Percentiles rank a stretch among this genome's conserved stretches.
Conservation (phyloP, 768 basidiomycete genomes). For the Postia placenta region DNA sequence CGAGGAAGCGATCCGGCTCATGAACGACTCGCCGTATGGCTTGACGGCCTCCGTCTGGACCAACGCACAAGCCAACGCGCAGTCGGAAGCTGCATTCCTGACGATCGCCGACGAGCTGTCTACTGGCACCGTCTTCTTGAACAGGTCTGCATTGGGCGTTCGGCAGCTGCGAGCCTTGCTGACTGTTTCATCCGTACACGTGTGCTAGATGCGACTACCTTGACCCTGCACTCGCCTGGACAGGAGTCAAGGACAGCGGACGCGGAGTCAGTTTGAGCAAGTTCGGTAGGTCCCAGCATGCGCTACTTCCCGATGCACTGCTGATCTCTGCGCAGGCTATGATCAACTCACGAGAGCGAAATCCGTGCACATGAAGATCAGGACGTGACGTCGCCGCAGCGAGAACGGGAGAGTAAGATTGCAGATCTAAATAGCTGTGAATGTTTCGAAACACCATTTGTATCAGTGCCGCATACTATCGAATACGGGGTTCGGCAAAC, state of each 20-base stretch:
- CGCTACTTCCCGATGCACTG: not conserved
- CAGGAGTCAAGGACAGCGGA: slow-evolving; percentile 90
- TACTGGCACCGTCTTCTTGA: slow-evolving; percentile 91
- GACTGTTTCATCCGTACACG: not conserved
- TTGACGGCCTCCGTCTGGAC: slow-evolving; percentile 97
- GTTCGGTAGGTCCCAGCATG: slow-evolving; percentile 53
- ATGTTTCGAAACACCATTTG: no score
- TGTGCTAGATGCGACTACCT: slow-evolving; percentile 69
- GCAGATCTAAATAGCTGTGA: no score
- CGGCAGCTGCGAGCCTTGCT: not conserved
- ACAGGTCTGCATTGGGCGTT: slow-evolving; percentile 42
- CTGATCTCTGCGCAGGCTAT: slow-evolving; percentile 49
- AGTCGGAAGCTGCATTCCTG: slow-evolving; percentile 67
- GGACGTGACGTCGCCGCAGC: no score
- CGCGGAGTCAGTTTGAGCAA: slow-evolving; percentile 86
- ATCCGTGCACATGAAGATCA: slow-evolving; percentile 78
- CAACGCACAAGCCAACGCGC: slow-evolving; percentile 47
- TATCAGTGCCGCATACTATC: no score
- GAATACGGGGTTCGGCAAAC: no score
- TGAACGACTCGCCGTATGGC: slow-evolving; percentile 97
- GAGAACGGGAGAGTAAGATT: no score
- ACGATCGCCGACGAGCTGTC: slow-evolving; percentile 65
- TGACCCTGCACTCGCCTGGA: slow-evolving; percentile 93
- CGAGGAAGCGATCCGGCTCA: slow-evolving; percentile 81
- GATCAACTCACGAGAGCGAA: slow-evolving; percentile 82